Base-by-base conservation (phyloP, 345 rosid species). In the Cardamine resedifolia region DNA sequence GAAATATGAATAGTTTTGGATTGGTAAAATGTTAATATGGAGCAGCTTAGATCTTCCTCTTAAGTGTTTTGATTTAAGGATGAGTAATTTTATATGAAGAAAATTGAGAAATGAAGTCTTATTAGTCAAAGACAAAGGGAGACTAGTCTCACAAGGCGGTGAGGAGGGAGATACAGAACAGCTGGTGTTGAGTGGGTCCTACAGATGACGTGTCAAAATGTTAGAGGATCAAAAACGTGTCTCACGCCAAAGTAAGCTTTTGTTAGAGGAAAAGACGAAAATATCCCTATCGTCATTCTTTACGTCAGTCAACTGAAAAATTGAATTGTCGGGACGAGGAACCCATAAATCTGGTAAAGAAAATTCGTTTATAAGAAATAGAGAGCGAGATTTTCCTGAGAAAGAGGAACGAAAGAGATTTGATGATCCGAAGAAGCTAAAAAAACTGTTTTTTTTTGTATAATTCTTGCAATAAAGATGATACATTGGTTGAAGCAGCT, bases 401-500 rank as follows among this genome's bases (percentile, higher is more conserved):
- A 52, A 55, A 51, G 48, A 55, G 15, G 28, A 45, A 14, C 11
- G 43, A 36, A 58, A 47, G 49, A 26, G 15, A 66, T 34, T 76
- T 55, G 60, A 62, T 69, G 79, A 75, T 68, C 56, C 19, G 64
- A 61, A 55, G 62, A 44, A 62, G 18, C 39, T 56, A 19, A 43
- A 5, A 66, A 39, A 31, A 3, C 6, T n/a, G n/a, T 48, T 28
- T n/a, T n/a, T n/a, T n/a, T n/a, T 44, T 16, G 41, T 26, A 7
- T 27, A 7, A 11, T 41, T 80, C 44, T 15, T 36, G 43, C 31
- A 6, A 47, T 31, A 84, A 84, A 77, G 71, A 91, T 89, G 98
- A 81, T 83, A 61, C 72, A 71, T 78, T 82, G 95, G 85, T 21
- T 86, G 31, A 85, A 80, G 62, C 88, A 80, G 83, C 66, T 94